Base-by-base conservation (phyloP, 2,329 filamentous ascomycete species). In the Penicillium capsulatum region DNA sequence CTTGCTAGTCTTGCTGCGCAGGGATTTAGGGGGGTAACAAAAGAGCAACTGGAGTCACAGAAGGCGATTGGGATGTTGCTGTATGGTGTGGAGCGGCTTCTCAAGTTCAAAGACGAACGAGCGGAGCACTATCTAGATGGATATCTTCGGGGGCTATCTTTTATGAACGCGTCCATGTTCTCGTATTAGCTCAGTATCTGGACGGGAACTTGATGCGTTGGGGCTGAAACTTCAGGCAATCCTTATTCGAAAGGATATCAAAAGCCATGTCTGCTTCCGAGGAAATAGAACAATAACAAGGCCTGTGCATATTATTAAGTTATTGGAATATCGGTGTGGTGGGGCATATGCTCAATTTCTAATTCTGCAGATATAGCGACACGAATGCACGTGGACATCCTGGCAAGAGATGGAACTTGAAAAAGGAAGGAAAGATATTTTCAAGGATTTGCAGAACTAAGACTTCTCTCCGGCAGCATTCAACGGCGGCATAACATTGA, bases 91-190 rank as follows among this genome's bases (percentile, higher is more conserved):
- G 44, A 46, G 34, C 44, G 44, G 22, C 40, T 46, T 40, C 44
- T 46, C 27, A 43, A 43, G 40, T 40, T 43, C 34, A 40, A 46
- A 40, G 40, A 46, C 22, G 40, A 46, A 43, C 40, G 36, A 38
- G 17, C 40, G 17, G 40, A 46, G 36, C 40, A 40, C 31, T 46
- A 43, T 38, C 36, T 46, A 38, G 34, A 43, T 40, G 37, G 37
- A 20, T 41, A 43, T 44, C 36, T 44, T 40, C 37, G 34, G 20
- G 34, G 34, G 10, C 38, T 44, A 31, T 38, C 37, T 40, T 40
- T 47, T 29, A 44, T 47, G 30, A 34, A 36, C 15, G 33, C 3
- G 31, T n/a, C n/a, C 11, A 34, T 39, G 26, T 31, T 31, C 28
- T 34, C 29, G 33, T 19, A 34, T 34, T 31, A 37, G 24, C 17